Conservation (phyloP, 2,329 filamentous ascomycete species). For the Pseudogymnoascus sp. region DNA sequence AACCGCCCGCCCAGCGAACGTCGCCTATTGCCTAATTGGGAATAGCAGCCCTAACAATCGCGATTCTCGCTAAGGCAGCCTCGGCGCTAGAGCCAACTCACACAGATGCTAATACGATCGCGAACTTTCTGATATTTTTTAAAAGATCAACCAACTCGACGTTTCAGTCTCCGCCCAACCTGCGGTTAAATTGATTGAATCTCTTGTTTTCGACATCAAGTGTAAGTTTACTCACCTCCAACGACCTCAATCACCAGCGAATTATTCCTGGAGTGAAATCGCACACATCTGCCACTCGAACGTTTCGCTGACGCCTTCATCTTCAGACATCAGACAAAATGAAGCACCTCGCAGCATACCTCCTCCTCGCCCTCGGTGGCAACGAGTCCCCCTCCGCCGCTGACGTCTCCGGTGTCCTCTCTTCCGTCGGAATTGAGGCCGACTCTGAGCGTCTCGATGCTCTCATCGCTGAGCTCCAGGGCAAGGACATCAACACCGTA, state of each 20-base stretch:
- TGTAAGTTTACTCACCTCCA: constrained; percentile 19
- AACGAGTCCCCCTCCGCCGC: constrained; percentile 78
- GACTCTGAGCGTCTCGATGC: constrained; percentile 78
- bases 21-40: constrained; percentile 5
- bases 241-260: constrained; percentile 3
- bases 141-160: constrained; percentile 56
- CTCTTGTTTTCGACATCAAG: constrained; percentile 57
- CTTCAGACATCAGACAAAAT: constrained; percentile 57
- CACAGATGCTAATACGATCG: neutral
- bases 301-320: neutral
- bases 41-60: constrained; percentile 9
- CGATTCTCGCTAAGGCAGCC: constrained; percentile 9
- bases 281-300: neutral
- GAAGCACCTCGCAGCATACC: constrained; percentile 99
- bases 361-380: constrained; percentile 90
- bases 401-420: constrained; percentile 84
- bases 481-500: constrained; percentile 92
- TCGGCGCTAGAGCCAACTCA: constrained; percentile 2
- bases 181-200: constrained; percentile 99
- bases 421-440: constrained; percentile 89
- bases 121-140: constrained; percentile 12
- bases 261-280: neutral
- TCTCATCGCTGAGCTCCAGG: constrained; percentile 84
- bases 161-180: constrained; percentile 97
- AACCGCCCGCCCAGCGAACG: neutral